Evolutionary conservation across 2,329 filamentous ascomycete genomes (phyloP), one percentile per base, ranked within the genome.

Genomic region (Colletotrichum godetiae): DNA sequence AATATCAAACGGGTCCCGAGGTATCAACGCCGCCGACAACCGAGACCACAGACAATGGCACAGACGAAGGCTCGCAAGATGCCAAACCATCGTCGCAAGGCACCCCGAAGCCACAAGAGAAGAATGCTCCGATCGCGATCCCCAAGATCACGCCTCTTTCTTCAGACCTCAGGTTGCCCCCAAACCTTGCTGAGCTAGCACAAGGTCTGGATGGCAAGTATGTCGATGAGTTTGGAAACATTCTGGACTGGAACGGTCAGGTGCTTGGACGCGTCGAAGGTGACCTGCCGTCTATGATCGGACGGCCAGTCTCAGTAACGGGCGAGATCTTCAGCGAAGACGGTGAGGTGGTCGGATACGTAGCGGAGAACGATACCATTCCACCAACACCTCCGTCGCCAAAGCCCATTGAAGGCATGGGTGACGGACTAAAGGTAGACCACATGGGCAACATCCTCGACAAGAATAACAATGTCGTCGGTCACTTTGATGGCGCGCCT

Each of bases 261-360:
- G 86, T 89, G 4, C 82, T 89, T 3, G 88, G 87, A 42, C 85
- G 86, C 55, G 87, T 85, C 6, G 86, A 85, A 6, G 88, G 88
- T 7, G 88, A 90, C 77, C 80, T 90, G 29, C 88, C 88, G 4
- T 85, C 87, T 59, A 89, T 90, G 85, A 82, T 89, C 6, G 88
- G 88, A 37, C 81, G 84, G 53, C 82, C 82, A 56, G 85, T 90
- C 1, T 80, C 84, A 10, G 78, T 81, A 3, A 81, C 82, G 24
- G 88, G 88, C 19, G 84, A 88, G 74, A 80, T 90, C 42, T 81
- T 86, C 49, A 84, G 81, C n/a, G 82, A 85, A 31, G 78, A 80
- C 46, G 85, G 84, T 7, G 82, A 84, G 68, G 77, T 87, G 5
- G 77, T 86, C 27, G 85, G 85, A 4, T 86, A 85, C 69, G 85